Evolutionary conservation across 2,329 filamentous ascomycete species (phyloP), one percentile per base, ranked within the genome.

Genomic region (Passalora sequoiae): DNA sequence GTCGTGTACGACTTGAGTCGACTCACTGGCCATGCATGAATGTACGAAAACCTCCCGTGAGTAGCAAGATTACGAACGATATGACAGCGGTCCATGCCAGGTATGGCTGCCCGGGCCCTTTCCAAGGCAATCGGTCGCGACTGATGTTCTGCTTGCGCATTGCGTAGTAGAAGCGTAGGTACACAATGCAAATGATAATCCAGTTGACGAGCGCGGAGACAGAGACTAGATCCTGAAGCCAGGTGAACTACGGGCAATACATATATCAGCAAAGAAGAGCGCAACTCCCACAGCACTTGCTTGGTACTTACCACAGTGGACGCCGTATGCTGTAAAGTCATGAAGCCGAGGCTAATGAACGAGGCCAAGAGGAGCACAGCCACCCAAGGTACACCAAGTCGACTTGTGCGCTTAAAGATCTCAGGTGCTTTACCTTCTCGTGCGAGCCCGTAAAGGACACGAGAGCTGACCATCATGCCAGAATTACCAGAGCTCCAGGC

Each of bases 121-220:
- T 76, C 64, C 79, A 84, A 0, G 80, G 78, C 0, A 84, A 68
- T 1, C 74, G 67, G 43, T 81, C 75, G 4, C 77, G 76, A 38
- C 78, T 74, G 36, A 68, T 58, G 16, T 73, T 73, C 50, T 83
- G 80, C 2, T 64, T 59, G 33, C 69, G 67, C 43, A 83, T 64
- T 5, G 69, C 81, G 4, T 69, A 65, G 24, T 80, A 77, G 67
- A 83, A 84, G 20, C 80, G 77, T 16, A 83, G 65, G 1, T 78
- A 82, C 1, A 80, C 74, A 37, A 81, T 67, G 9, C 78, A 74
- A 47, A 84, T 84, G 47, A 75, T 70, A 51, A 76, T 72, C 80
- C 80, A 83, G 42, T 76, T 76, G 7, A 84, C 65, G 62, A 83
- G 78, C 58, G 82, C 82, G 0, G 78, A 81, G 0, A 83, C 80